phyloP scores from a whole-genome alignment of 768 basidiomycete genomes.

The Macrolepiota fuliginosa region DNA sequence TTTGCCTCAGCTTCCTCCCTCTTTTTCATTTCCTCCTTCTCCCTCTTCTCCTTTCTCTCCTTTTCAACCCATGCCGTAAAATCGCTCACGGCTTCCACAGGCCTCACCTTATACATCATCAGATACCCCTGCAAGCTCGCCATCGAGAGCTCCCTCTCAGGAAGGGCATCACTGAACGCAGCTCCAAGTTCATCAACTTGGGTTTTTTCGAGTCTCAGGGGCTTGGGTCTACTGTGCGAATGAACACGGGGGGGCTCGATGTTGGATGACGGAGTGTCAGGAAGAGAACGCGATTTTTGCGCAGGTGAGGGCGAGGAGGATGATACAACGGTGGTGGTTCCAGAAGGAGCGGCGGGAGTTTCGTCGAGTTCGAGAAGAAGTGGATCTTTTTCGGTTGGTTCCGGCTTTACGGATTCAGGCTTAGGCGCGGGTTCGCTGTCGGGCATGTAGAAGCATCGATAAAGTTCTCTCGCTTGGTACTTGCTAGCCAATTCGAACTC shows the following conservation, averaged over 20 bases:
- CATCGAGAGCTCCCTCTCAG: conserved; percentile 47
- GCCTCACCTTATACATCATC: conserved; percentile 65
- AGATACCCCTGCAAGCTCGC: conserved; percentile 56
- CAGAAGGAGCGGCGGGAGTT: neutral
- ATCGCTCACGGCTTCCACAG: conserved; percentile 51
- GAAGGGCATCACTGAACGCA: conserved; percentile 52
- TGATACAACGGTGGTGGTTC: neutral
- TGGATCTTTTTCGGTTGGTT: neutral
- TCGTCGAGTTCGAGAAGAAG: neutral
- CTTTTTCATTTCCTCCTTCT: neutral
- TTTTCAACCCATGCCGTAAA: conserved; percentile 48
- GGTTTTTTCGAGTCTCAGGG: conserved; percentile 35
- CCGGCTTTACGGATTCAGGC: conserved; percentile 17
- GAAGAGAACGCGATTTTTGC: neutral
- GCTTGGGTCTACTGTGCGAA: conserved; percentile 20
- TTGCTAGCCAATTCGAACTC: conserved; percentile 72
- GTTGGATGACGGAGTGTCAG: neutral
- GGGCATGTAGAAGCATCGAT: conserved; percentile 65
- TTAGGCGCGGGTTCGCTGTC: conserved; percentile 23
- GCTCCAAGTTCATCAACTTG: conserved; percentile 47
- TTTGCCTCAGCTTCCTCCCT: neutral
- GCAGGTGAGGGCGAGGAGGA: neutral
- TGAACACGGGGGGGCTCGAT: conserved; percentile 22
- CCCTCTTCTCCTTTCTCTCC: conserved; percentile 26
- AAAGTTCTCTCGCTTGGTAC: conserved; percentile 66